Conservation (phyloP, 768 basidiomycete genomes). For the Collybiopsis luxurians region DNA sequence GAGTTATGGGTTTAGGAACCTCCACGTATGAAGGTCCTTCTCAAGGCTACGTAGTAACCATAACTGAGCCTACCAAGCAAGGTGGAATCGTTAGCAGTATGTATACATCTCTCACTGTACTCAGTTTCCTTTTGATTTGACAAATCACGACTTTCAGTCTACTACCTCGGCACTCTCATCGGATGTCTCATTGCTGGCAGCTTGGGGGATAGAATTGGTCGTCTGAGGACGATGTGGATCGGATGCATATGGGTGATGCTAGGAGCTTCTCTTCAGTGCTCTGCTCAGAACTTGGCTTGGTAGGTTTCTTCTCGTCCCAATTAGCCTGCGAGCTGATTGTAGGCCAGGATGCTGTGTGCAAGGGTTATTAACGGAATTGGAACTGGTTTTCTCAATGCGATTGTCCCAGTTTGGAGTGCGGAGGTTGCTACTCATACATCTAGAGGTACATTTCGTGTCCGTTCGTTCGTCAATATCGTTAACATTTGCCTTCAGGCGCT, state of each 20-base stretch:
- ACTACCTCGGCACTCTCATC: conserved; percentile 41
- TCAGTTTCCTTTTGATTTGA: neutral
- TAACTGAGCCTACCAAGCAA: conserved; percentile 40
- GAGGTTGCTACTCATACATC: conserved; percentile 44
- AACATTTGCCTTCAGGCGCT: conserved; percentile 23
- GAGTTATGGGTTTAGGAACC: conserved; percentile 36
- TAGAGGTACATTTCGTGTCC: conserved; percentile 19
- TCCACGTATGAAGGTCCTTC: conserved; percentile 37
- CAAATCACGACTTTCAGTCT: conserved; percentile 23
- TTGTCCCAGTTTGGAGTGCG: conserved; percentile 44
- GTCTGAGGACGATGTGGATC: conserved; percentile 37
- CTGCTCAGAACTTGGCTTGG: conserved; percentile 41
- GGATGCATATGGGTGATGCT: conserved; percentile 39
- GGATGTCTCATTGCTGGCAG: conserved; percentile 39
- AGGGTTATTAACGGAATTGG: conserved; percentile 43
- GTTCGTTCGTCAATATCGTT: neutral
- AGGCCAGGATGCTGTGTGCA: conserved; percentile 40
- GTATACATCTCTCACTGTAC: conserved; percentile 7
- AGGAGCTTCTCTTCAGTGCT: conserved; percentile 39
- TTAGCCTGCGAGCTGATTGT: neutral
- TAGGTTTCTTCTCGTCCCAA: conserved; percentile 15
- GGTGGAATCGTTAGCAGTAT: conserved; percentile 44
- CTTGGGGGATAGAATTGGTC: conserved; percentile 38
- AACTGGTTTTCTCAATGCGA: conserved; percentile 41
- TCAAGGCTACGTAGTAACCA: conserved; percentile 40